Conservation (phyloP, 2,329 filamentous ascomycete genomes). For the Didymosphaeria variabile region DNA sequence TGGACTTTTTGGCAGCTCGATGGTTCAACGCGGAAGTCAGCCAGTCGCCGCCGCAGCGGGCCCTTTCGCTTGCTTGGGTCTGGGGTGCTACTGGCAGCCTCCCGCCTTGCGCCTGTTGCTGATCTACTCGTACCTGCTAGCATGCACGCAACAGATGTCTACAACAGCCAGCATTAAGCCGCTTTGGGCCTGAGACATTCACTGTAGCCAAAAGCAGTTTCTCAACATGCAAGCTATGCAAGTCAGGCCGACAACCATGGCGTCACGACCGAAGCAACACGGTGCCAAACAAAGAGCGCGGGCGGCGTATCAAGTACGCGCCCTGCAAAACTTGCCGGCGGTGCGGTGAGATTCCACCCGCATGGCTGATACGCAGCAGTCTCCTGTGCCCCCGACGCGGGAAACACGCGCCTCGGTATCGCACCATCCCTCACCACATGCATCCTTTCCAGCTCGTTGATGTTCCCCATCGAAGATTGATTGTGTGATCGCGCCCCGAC, state of each 20-base stretch:
- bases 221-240: neutral
- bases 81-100: too few species aligned
- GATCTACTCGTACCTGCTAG: neutral
- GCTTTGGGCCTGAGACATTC: neutral
- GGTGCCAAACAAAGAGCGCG: neutral
- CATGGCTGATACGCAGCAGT: neutral
- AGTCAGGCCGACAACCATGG: neutral
- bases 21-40: neutral
- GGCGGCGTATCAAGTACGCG: neutral
- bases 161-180: neutral
- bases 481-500: neutral
- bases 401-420: neutral
- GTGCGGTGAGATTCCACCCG: neutral
- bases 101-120: neutral
- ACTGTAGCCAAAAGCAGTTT: neutral
- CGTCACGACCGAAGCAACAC: conserved; percentile 1
- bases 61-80: conserved; percentile 1
- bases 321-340: neutral
- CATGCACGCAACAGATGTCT: neutral
- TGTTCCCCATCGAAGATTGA: neutral
- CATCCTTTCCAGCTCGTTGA: neutral
- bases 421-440: neutral
- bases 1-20: neutral
- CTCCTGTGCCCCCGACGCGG: neutral
- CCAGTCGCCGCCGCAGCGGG: conserved; percentile 5